These are phyloP conservation scores for Trichoderma breve DNA, from an alignment of 2,329 filamentous ascomycete species.

Conservation along the genomic window DNA sequence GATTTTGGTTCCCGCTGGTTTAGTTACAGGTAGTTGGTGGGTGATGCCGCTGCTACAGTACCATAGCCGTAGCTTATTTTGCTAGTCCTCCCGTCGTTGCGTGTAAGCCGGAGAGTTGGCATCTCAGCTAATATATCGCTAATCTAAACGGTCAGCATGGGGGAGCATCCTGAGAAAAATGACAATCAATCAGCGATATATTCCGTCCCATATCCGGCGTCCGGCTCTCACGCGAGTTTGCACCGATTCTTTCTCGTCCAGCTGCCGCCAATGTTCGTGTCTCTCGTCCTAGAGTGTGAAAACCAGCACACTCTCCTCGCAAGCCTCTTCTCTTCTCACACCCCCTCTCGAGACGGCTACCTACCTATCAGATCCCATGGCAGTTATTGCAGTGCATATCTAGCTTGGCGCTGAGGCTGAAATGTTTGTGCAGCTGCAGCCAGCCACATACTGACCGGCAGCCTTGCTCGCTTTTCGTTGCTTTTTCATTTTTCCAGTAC, in stretches of 20 bases:
- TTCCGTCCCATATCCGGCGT: background rate
- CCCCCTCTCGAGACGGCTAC: background rate
- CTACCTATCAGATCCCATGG: conserved; percentile 3
- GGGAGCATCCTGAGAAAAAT: background rate
- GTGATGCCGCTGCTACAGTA: background rate
- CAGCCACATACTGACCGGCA: conserved; percentile 7
- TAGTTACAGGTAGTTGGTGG: background rate
- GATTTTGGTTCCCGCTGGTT: background rate
- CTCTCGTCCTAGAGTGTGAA: background rate
- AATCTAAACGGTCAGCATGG: background rate
- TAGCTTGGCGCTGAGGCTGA: conserved; percentile 17
- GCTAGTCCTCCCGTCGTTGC: background rate
- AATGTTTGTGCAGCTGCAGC: conserved; percentile 16
- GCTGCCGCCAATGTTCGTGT: background rate
- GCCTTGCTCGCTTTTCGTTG: background rate
- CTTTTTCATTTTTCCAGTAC: background rate
- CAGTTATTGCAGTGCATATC: background rate
- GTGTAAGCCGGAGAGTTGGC: background rate
- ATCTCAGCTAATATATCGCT: conserved; percentile 5
- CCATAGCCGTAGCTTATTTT: background rate
- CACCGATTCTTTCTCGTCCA: background rate
- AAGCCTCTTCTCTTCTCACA: background rate
- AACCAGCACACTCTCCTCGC: background rate
- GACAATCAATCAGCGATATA: background rate
- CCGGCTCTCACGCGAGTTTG: background rate